Conservation (phyloP, 805 yeast genomes). For the Jamesozyma hellenica region DNA sequence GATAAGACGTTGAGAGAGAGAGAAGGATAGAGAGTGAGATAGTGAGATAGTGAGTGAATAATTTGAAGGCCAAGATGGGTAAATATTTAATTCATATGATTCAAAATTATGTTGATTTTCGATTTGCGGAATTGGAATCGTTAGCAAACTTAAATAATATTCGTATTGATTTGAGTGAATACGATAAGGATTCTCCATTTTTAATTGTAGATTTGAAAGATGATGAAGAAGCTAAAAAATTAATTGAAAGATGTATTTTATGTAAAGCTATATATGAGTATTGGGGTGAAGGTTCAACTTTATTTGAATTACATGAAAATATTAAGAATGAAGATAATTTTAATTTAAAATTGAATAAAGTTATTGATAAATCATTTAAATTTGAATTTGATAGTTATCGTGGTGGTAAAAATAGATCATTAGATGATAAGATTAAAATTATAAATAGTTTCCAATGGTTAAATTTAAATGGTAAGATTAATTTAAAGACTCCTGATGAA, state of each 20-base stretch:
- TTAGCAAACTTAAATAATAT: constrained; percentile 58
- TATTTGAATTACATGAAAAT: constrained; percentile 48
- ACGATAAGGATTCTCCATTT: constrained; percentile 58
- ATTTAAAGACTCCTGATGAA: constrained; percentile 67
- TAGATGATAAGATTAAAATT: constrained; percentile 38
- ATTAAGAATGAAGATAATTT: constrained; percentile 24
- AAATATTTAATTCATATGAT: constrained; percentile 75
- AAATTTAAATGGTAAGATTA: constrained; percentile 65
- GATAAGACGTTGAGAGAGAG: neutral
- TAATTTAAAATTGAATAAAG: constrained; percentile 19
- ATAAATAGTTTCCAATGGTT: constrained; percentile 67
- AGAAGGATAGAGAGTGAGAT: neutral
- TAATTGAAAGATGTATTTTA: constrained; percentile 59
- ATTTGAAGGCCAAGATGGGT: too few relatives aligned
- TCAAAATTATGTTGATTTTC: constrained; percentile 69
- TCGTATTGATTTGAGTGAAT: constrained; percentile 47
- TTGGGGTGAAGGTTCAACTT: constrained; percentile 61
- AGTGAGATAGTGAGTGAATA: too few relatives aligned
- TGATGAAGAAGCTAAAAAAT: constrained; percentile 55
- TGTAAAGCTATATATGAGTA: constrained; percentile 66
- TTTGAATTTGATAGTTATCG: constrained; percentile 73
- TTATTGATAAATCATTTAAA: constrained; percentile 50
- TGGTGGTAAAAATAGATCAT: constrained; percentile 43
- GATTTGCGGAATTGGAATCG: constrained; percentile 76
- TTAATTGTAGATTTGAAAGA: constrained; percentile 53